Base-by-base conservation (phyloP, 805 yeast genomes). In the Lipomyces yamanashiensis region DNA sequence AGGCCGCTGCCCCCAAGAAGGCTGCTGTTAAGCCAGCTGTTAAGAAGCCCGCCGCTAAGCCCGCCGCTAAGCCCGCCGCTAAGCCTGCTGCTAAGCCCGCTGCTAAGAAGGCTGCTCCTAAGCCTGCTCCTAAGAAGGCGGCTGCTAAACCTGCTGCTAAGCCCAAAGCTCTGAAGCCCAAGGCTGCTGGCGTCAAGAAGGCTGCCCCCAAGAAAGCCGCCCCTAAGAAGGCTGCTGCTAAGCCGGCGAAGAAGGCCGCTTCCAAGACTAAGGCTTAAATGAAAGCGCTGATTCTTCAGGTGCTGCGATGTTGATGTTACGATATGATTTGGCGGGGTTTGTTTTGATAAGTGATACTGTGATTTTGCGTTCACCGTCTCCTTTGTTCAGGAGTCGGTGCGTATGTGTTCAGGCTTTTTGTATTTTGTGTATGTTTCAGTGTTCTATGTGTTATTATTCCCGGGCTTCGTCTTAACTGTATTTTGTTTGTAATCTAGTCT, bases 151-250 rank as follows among this genome's bases (percentile, higher is more conserved):
- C 71, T 62, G 68, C 75, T 17, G 67, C 41, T 73, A 39, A 37
- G 45, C 67, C 62, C 58, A 67, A 70, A 44, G 59, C 68, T 23
- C 67, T 63, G 63, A 71, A 69, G 63, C 67, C 65, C 40, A 50
- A 34, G 43, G 13, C 41, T 12, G 43, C 66, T 28, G 49, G 61
- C 39, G 67, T 60, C 48, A 72, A 68, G 65, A 65, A 62, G 58
- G 62, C 70, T 21, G 61, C 70, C 33, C 69, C 77, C 37, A 71
- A 72, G 67, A 72, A 71, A 61, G 70, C 74, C 39, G 70, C 76
- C 17, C 63, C 71, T 52, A 74, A 71, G 66, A 47, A 48, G 53
- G 47, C 47, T 15, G 47, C 53, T 8, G 21, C 73, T 45, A 67
- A 55, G 23, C 57, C 13, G 45, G 34, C 28, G 21, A 19, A n/a